These are phyloP conservation scores for Spathaspora gorwiae DNA, from an alignment of 805 yeast genomes.

Conservation along the genomic window DNA sequence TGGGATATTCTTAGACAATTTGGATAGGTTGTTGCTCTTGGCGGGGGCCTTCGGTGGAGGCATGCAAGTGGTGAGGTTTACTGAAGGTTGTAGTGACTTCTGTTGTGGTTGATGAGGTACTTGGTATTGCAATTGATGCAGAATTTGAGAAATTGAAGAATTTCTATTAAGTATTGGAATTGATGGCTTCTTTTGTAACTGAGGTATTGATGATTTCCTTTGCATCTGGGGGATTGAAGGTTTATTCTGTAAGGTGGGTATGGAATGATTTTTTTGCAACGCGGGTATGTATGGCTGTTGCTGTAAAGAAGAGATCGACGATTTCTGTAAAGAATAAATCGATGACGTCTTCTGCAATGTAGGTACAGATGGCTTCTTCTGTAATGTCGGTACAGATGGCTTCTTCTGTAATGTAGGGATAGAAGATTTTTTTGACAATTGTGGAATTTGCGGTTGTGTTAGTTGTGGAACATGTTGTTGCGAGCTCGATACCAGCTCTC, in stretches of 20 bases:
- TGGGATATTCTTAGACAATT: background rate
- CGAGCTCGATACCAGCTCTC: background rate
- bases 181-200: constrained; percentile 13
- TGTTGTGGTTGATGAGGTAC: constrained; percentile 3
- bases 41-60: background rate
- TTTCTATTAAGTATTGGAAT: constrained; percentile 10
- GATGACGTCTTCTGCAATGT: constrained; percentile 7
- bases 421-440: constrained; percentile 14
- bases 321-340: constrained; percentile 8
- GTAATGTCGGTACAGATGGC: constrained; percentile 9
- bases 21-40: no score
- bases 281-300: constrained; percentile 6
- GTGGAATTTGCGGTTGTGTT: constrained; percentile 16
- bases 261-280: constrained; percentile 5
- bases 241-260: constrained; percentile 12
- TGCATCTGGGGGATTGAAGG: constrained; percentile 11
- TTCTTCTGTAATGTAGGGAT: constrained; percentile 13
- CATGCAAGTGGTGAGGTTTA: constrained; percentile 6
- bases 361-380: constrained; percentile 13
- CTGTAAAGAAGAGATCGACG: constrained; percentile 15
- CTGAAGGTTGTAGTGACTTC: constrained; percentile 14
- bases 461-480: constrained; percentile 10
- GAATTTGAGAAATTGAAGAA: constrained; percentile 9
- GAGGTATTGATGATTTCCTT: constrained; percentile 11
- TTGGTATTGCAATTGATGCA: background rate